Evolutionary conservation across 768 basidiomycete genomes (phyloP).

Genomic region (Pleurotus sapidus): DNA sequence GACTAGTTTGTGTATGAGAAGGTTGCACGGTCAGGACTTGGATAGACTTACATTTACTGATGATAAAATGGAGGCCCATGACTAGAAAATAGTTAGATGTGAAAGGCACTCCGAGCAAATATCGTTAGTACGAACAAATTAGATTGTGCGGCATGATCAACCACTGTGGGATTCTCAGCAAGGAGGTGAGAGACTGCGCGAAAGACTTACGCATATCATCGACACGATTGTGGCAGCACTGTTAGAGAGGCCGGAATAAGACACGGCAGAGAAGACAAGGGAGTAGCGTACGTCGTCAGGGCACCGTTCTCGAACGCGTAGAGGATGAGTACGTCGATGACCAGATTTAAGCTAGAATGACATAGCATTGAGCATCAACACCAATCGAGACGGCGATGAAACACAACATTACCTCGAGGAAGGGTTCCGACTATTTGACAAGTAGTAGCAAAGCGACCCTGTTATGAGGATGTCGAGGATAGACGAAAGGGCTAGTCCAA

Average conservation of each 20-base stretch:
- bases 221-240: slow-evolving; percentile 41
- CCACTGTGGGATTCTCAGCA: slow-evolving; percentile 32
- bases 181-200: too few relatives aligned
- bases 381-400: background rate
- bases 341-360: slow-evolving; percentile 36
- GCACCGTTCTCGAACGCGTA: slow-evolving; percentile 55
- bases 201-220: slow-evolving; percentile 40
- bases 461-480: slow-evolving; percentile 50
- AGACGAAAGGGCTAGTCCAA: slow-evolving; percentile 47
- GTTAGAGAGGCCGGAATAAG: background rate
- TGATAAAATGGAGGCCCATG: slow-evolving; percentile 52
- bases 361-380: background rate
- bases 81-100: slow-evolving; percentile 14
- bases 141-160: slow-evolving; percentile 42
- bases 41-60: slow-evolving; percentile 41
- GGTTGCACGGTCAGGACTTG: background rate
- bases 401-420: slow-evolving; percentile 28
- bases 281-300: slow-evolving; percentile 38
- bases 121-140: slow-evolving; percentile 21
- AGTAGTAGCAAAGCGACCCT: slow-evolving; percentile 37
- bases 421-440: slow-evolving; percentile 36
- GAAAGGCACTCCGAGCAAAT: background rate
- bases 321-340: slow-evolving; percentile 44
- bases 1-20: slow-evolving; percentile 22
- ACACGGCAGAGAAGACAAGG: background rate